These are phyloP conservation scores for Solanum pinnatisectum DNA, from an alignment of 257 asterid species.

Conservation along the genomic window DNA sequence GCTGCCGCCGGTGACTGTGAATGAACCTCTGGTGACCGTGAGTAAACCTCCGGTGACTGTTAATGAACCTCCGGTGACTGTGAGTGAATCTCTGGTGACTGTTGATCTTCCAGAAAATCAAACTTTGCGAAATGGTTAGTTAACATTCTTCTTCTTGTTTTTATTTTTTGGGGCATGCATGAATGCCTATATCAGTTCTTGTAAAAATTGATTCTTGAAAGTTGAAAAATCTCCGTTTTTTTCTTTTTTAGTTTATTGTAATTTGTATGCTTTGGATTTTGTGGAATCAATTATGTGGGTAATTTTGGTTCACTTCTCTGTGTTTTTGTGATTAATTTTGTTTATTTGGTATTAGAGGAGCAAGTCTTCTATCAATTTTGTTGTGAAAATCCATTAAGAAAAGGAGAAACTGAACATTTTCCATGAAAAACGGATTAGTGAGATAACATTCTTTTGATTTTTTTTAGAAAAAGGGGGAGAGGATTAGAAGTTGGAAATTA, in stretches of 20 bases:
- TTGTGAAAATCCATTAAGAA: not conserved
- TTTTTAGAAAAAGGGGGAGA: not conserved
- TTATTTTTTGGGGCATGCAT: slow-evolving; percentile 12
- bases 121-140: slow-evolving; percentile 27
- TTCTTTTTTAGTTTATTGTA: not conserved
- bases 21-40: not conserved
- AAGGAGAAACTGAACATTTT: not conserved
- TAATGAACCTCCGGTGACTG: not conserved
- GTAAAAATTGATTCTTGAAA: not conserved
- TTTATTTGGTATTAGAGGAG: not conserved
- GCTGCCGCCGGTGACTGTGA: slow-evolving; percentile 1
- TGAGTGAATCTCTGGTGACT: slow-evolving; percentile 6
- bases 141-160: not conserved
- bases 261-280: not conserved
- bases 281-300: not conserved
- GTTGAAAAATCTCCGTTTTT: not conserved
- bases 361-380: not conserved
- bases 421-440: not conserved
- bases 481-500: not conserved
- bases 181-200: not conserved
- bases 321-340: not conserved
- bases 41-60: not conserved
- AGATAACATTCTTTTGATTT: not conserved
- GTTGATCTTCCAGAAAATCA: not conserved
- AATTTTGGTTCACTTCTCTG: not conserved